These are phyloP conservation scores for Sporothrix euskadiensis DNA, from an alignment of 2,329 filamentous ascomycete genomes.

Conservation along the genomic window DNA sequence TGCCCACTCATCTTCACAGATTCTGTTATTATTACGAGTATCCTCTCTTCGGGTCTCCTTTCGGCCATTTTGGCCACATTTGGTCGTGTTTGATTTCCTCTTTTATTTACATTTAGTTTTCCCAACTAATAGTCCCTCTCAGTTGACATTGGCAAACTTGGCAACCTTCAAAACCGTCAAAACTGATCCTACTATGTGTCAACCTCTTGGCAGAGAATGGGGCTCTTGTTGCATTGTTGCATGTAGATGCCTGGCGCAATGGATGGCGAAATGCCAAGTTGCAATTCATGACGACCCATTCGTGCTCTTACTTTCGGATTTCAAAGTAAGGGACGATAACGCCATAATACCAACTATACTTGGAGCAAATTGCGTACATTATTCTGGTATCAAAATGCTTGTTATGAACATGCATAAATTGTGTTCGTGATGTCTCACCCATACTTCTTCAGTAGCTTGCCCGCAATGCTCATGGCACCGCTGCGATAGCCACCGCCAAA, in stretches of 20 bases:
- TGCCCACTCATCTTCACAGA: neutral
- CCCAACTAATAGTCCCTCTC: neutral
- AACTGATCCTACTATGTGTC: neutral
- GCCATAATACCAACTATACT: neutral
- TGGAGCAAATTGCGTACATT: neutral
- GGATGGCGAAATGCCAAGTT: neutral
- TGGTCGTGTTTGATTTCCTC: neutral
- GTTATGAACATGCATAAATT: too few relatives aligned
- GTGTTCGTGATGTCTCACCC: slow-evolving; percentile 40
- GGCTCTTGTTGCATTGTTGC: neutral
- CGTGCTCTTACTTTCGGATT: neutral
- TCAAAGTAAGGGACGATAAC: neutral
- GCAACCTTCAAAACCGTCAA: neutral
- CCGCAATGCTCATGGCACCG: slow-evolving; percentile 80
- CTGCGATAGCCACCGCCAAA: slow-evolving; percentile 78
- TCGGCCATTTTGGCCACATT: neutral
- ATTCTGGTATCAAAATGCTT: neutral
- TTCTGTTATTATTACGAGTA: neutral
- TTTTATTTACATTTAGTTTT: neutral
- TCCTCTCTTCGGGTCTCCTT: neutral
- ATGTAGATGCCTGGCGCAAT: slow-evolving; percentile 1
- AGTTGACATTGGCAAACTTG: neutral
- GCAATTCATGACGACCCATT: neutral
- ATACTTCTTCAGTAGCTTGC: slow-evolving; percentile 71
- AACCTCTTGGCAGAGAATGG: neutral